phyloP scores from a whole-genome alignment of 352 stramenopile species.

The Phytophthora pistaciae region DNA sequence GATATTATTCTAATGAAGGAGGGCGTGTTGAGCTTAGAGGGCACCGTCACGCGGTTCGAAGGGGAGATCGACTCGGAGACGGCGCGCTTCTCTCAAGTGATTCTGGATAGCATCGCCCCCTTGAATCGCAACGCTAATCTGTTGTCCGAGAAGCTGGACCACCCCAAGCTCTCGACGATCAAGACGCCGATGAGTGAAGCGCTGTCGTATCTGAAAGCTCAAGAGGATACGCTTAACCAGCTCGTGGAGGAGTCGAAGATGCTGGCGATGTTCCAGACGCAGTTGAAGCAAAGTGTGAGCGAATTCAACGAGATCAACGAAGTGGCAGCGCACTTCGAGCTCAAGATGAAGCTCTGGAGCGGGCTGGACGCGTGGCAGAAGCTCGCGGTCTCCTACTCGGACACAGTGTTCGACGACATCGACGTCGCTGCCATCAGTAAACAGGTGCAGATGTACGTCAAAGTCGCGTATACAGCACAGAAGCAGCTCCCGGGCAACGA shows the following conservation, averaged over 20 bases:
- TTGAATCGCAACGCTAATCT: constrained; percentile 74
- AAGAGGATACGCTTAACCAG: constrained; percentile 77
- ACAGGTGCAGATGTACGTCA: constrained; percentile 90
- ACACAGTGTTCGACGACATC: constrained; percentile 90
- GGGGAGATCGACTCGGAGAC: constrained; percentile 93
- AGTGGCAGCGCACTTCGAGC: constrained; percentile 82
- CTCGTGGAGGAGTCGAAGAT: constrained; percentile 87
- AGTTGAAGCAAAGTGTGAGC: constrained; percentile 88
- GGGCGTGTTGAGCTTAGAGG: constrained; percentile 91
- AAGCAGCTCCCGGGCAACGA: constrained; percentile 91
- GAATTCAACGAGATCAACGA: constrained; percentile 93
- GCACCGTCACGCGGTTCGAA: constrained; percentile 90
- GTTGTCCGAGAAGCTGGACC: constrained; percentile 87
- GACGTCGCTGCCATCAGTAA: constrained; percentile 90
- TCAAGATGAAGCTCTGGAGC: constrained; percentile 94
- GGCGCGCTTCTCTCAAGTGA: constrained; percentile 90
- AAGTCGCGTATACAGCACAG: constrained; percentile 87
- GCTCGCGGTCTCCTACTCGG: constrained; percentile 78
- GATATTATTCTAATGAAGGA: constrained; percentile 96
- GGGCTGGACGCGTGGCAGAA: constrained; percentile 88
- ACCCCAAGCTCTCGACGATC: constrained; percentile 80
- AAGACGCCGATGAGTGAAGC: constrained; percentile 81
- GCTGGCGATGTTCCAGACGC: constrained; percentile 89
- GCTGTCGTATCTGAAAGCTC: constrained; percentile 73
- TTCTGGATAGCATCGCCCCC: constrained; percentile 89